These are phyloP conservation scores for Solanum paucissectum DNA, from an alignment of 257 asterid species.

Conservation along the genomic window DNA sequence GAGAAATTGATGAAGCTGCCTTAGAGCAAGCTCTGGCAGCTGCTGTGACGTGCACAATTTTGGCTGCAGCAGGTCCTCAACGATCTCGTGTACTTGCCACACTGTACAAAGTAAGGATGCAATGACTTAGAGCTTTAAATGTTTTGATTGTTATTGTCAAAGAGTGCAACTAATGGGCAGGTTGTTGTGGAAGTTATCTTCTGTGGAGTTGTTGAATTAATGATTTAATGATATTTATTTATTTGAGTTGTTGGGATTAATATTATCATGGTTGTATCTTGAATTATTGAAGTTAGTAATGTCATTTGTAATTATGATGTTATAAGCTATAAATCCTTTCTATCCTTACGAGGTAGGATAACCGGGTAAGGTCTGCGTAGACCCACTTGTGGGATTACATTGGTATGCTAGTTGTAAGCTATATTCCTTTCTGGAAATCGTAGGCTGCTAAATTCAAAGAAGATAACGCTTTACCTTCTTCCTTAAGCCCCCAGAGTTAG, in stretches of 20 bases:
- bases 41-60: constrained; percentile 87
- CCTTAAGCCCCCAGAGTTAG: background rate
- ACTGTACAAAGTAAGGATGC: constrained; percentile 58
- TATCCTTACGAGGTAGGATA: background rate
- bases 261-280: background rate
- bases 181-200: background rate
- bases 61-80: constrained; percentile 97
- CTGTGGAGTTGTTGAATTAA: background rate
- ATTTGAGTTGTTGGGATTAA: background rate
- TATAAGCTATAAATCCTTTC: background rate
- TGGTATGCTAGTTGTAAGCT: background rate
- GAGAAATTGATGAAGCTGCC: constrained; percentile 92
- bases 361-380: background rate
- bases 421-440: background rate
- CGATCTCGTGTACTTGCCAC: constrained; percentile 98
- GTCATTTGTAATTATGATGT: background rate
- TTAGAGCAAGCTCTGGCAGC: constrained; percentile 87
- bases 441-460: background rate
- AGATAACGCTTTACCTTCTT: background rate
- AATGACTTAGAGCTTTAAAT: background rate
- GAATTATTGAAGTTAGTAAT: background rate
- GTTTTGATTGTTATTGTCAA: background rate
- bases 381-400: background rate
- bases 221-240: background rate
- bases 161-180: background rate